Conservation (phyloP, 1,139 yeast genomes). For the Kodamaea sp. region DNA sequence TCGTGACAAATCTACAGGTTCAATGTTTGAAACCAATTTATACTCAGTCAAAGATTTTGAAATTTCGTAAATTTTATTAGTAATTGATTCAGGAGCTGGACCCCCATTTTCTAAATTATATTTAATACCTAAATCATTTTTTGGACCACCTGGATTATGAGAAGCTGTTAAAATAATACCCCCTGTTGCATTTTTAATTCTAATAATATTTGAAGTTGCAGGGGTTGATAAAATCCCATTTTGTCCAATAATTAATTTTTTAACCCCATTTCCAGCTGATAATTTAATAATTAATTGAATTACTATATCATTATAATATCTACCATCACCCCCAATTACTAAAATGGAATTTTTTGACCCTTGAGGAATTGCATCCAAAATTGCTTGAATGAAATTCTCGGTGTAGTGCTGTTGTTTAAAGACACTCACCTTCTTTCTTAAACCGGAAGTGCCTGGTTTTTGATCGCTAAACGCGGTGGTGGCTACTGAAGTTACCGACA, state of each 20-base stretch:
- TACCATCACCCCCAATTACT: slow-evolving; percentile 96
- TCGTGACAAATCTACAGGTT: slow-evolving; percentile 54
- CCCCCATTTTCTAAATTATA: slow-evolving; percentile 95
- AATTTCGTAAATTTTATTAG: slow-evolving; percentile 76
- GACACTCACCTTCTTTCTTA: slow-evolving; percentile 84
- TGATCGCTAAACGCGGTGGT: slow-evolving; percentile 88
- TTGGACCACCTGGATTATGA: slow-evolving; percentile 98
- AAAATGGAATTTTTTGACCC: slow-evolving; percentile 71
- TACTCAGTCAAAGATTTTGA: slow-evolving; percentile 59
- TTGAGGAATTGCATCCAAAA: slow-evolving; percentile 84
- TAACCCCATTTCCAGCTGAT: slow-evolving; percentile 88
- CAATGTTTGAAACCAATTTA: slow-evolving; percentile 50
- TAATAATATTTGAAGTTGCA: slow-evolving; percentile 88
- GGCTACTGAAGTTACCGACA: slow-evolving; percentile 28
- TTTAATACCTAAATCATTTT: slow-evolving; percentile 90
- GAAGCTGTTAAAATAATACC: slow-evolving; percentile 96
- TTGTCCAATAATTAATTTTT: slow-evolving; percentile 81
- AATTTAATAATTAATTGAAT: slow-evolving; percentile 79
- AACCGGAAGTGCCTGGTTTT: slow-evolving; percentile 97
- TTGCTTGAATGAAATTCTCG: slow-evolving; percentile 90
- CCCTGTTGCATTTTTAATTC: slow-evolving; percentile 69
- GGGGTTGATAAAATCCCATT: slow-evolving; percentile 90
- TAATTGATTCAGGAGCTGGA: slow-evolving; percentile 97
- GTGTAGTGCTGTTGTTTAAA: slow-evolving; percentile 81
- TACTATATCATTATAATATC: slow-evolving; percentile 81